phyloP scores from a whole-genome alignment of 2,329 filamentous ascomycete species.

The Tolypocladium pustulatum region DNA sequence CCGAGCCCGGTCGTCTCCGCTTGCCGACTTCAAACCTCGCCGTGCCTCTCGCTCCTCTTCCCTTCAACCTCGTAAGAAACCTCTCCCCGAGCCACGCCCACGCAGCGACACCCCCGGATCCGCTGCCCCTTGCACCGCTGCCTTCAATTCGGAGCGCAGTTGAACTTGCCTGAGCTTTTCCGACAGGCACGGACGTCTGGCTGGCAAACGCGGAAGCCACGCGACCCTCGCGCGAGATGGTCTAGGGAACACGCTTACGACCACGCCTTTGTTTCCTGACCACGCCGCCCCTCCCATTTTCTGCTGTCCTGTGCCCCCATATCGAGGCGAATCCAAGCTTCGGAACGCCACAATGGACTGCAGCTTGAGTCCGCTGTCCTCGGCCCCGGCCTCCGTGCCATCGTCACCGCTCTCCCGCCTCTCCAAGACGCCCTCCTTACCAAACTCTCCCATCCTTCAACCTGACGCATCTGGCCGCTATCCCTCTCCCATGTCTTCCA shows the following conservation, averaged over 20 bases:
- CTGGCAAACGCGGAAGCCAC: neutral
- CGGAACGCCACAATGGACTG: slow-evolving; percentile 10
- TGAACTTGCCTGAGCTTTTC: neutral
- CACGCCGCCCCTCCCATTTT: neutral
- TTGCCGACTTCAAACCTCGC: neutral
- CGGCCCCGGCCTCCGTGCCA: slow-evolving; percentile 19
- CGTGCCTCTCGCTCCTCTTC: neutral
- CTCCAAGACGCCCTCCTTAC: slow-evolving; percentile 41
- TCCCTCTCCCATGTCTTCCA: slow-evolving; percentile 39
- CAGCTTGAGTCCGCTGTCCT: slow-evolving; percentile 16
- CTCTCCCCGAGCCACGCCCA: neutral
- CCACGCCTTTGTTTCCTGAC: neutral
- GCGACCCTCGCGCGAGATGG: neutral
- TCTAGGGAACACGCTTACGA: neutral
- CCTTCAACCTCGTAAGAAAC: neutral
- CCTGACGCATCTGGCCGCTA: slow-evolving; percentile 33
- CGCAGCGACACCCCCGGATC: neutral
- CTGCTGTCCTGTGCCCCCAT: neutral
- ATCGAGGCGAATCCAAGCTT: neutral
- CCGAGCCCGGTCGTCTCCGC: neutral
- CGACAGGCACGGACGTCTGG: neutral
- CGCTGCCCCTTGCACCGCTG: neutral
- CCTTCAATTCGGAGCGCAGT: neutral
- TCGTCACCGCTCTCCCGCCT: slow-evolving; percentile 38
- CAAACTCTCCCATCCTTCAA: slow-evolving; percentile 30